Evolutionary conservation across 75 land plant genomes (phyloP).

Genomic region (Chamaecyparis obtusa): DNA sequence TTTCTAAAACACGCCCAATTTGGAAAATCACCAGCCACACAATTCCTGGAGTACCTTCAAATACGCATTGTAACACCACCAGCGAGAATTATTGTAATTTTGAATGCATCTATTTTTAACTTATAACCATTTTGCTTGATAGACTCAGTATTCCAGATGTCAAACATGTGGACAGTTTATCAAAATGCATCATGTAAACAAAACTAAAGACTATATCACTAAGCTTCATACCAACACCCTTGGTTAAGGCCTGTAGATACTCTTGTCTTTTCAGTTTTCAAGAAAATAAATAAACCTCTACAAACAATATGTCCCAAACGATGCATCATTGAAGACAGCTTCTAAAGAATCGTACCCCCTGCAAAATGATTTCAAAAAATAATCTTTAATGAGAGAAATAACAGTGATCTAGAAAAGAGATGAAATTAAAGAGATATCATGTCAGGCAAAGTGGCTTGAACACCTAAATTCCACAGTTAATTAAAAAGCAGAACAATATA

Average conservation of each 20-base stretch:
- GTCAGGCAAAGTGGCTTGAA: too few species aligned
- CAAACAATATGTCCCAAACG: neutral
- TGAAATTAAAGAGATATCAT: too few species aligned
- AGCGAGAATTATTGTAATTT: too few species aligned
- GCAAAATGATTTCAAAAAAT: constrained; percentile 6
- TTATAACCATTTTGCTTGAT: too few species aligned
- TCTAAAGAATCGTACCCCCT: constrained; percentile 48
- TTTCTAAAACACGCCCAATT: neutral
- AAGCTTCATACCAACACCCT: neutral
- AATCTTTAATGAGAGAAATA: neutral
- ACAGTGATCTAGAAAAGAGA: too few species aligned
- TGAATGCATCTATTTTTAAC: too few species aligned
- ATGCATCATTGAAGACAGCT: constrained; percentile 26
- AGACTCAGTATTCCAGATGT: too few species aligned
- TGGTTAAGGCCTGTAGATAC: neutral
- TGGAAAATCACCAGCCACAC: neutral
- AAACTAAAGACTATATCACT: neutral
- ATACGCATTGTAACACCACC: too few species aligned
- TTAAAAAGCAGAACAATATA: too few species aligned
- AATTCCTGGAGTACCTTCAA: neutral
- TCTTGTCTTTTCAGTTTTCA: neutral
- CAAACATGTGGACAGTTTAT: neutral
- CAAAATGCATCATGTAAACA: neutral
- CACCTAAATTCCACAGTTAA: too few species aligned
- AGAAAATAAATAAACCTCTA: neutral